Evolutionary conservation across 2,329 filamentous ascomycete species (phyloP).

Genomic region (Metarhizium guizhouense): DNA sequence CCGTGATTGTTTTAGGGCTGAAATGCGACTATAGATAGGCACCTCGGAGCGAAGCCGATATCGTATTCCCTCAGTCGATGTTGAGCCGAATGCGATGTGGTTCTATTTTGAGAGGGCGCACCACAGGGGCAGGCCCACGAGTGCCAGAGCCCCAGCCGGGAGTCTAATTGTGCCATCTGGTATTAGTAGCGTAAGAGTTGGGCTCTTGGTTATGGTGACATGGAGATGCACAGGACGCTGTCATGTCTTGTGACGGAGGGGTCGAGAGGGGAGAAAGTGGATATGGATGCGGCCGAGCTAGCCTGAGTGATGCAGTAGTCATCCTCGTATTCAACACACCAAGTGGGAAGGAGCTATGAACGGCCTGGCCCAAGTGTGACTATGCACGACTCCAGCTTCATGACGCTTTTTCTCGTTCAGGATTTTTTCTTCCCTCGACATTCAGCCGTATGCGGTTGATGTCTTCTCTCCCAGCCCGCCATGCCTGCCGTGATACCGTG

Average conservation of each 20-base stretch:
- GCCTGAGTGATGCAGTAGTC: neutral
- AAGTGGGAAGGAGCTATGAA: constrained; percentile 2
- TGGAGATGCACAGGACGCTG: neutral
- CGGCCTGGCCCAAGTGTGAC: neutral
- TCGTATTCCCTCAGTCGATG: neutral
- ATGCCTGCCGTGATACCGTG: neutral
- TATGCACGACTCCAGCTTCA: neutral
- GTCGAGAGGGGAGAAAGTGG: neutral
- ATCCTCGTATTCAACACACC: constrained; percentile 4
- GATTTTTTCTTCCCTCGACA: neutral
- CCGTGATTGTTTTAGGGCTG: neutral
- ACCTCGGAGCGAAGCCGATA: neutral
- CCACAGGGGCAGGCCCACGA: neutral
- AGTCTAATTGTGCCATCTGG: neutral
- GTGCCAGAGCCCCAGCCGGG: too few relatives aligned
- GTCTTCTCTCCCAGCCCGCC: neutral
- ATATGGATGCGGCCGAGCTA: neutral
- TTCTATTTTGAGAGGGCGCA: neutral
- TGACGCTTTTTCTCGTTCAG: neutral
- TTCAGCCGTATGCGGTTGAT: neutral
- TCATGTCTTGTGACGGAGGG: neutral
- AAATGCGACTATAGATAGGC: too few relatives aligned
- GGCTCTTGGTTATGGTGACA: neutral
- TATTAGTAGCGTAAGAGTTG: neutral
- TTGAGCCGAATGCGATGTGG: neutral